Evolutionary conservation across 2,329 filamentous ascomycete species (phyloP).

Genomic region (Teratosphaeria gauchensis): DNA sequence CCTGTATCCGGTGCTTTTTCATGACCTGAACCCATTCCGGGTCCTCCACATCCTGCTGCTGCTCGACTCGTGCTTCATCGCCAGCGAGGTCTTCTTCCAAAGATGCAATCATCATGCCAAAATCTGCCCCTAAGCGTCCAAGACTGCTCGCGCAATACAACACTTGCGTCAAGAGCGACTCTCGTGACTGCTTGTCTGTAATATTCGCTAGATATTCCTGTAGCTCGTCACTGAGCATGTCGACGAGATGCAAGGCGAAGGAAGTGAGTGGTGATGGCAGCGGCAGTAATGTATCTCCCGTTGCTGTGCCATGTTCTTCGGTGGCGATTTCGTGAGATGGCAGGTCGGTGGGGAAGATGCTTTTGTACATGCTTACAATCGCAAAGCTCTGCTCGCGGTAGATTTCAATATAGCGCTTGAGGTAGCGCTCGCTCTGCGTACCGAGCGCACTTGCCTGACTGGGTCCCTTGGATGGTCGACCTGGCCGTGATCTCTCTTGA

Average conservation of each 20-base stretch:
- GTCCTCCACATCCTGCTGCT: conserved; percentile 34
- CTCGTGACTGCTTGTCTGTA: conserved; percentile 65
- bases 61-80: conserved; percentile 44
- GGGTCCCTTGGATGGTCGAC: conserved; percentile 22
- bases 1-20: conserved; percentile 75
- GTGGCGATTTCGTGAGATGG: conserved; percentile 26
- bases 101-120: conserved; percentile 72
- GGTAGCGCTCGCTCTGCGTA: conserved; percentile 85
- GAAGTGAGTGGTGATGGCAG: conserved; percentile 70
- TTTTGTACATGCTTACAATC: conserved; percentile 88
- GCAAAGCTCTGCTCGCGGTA: conserved; percentile 96
- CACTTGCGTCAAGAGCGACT: conserved; percentile 85
- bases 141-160: conserved; percentile 88
- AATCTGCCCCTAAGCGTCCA: conserved; percentile 82
- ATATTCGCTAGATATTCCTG: conserved; percentile 70
- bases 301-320: neutral
- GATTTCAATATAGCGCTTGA: conserved; percentile 94
- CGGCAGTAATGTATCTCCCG: conserved; percentile 35
- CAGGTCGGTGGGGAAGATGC: conserved; percentile 63
- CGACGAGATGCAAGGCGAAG: conserved; percentile 74
- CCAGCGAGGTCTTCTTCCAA: conserved; percentile 44
- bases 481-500: conserved; percentile 54
- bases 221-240: conserved; percentile 69
- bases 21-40: conserved; percentile 79
- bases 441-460: conserved; percentile 49